These are phyloP conservation scores for Fusarium algeriense DNA, from an alignment of 2,329 filamentous ascomycete species.

Conservation along the genomic window DNA sequence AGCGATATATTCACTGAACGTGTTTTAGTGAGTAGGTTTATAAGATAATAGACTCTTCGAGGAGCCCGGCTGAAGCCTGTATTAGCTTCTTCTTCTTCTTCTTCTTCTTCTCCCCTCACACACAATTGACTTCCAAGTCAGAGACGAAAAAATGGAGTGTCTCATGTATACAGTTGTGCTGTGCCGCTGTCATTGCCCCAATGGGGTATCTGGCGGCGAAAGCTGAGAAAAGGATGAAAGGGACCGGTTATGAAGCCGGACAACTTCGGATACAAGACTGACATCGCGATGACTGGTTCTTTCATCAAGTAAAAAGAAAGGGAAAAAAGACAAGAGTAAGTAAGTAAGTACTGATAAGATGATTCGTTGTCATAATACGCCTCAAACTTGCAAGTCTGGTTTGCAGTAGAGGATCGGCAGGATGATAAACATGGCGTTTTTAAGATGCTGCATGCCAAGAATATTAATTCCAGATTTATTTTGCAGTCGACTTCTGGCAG, in stretches of 20 bases:
- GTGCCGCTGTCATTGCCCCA: slow-evolving; percentile 12
- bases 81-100: neutral
- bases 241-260: slow-evolving; percentile 11
- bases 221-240: slow-evolving; percentile 8
- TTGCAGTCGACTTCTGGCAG: neutral
- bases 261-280: neutral
- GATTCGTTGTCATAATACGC: neutral
- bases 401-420: neutral
- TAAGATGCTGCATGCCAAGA: slow-evolving; percentile 8
- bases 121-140: neutral
- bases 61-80: too few species aligned
- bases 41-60: too few species aligned
- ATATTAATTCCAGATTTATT: neutral
- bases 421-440: slow-evolving; percentile 5
- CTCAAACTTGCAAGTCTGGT: neutral
- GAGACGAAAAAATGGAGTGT: neutral
- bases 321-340: neutral
- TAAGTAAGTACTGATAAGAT: neutral
- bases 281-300: neutral
- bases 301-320: slow-evolving; percentile 12
- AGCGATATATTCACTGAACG: neutral
- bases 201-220: slow-evolving; percentile 14
- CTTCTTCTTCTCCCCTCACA: neutral
- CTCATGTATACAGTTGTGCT: neutral
- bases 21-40: neutral